Percentiles rank a stretch among this genome's conserved stretches.
phyloP scores from a whole-genome alignment of 1,139 yeast species.

The Saccharomyces hybrid region DNA sequence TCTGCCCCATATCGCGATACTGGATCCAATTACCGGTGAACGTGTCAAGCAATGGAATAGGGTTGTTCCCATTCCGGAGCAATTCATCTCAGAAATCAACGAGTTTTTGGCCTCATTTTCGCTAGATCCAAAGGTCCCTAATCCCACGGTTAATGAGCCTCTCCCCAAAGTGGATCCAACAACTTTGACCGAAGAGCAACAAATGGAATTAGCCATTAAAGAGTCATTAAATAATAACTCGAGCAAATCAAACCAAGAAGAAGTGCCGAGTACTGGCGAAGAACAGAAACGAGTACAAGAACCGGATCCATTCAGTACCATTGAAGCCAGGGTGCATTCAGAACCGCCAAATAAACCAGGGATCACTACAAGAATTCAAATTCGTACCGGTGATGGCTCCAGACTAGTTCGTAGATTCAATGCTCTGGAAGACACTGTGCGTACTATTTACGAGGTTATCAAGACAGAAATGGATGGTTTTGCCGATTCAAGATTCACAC shows the following conservation, averaged over 20 bases:
- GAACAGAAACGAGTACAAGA: constrained; percentile 21
- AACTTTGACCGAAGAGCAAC: constrained; percentile 74
- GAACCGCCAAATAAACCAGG: constrained; percentile 55
- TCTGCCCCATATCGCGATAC: constrained; percentile 82
- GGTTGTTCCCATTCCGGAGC: constrained; percentile 49
- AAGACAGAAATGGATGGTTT: constrained; percentile 44
- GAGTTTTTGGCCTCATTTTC: constrained; percentile 58
- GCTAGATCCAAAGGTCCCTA: constrained; percentile 53
- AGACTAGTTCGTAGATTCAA: constrained; percentile 70
- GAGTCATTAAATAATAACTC: constrained; percentile 43
- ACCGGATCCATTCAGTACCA: constrained; percentile 27
- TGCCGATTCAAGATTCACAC: constrained; percentile 45
- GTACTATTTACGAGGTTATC: constrained; percentile 51
- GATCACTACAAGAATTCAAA: constrained; percentile 69
- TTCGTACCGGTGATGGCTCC: constrained; percentile 80
- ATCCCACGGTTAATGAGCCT: constrained; percentile 51
- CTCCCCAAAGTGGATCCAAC: constrained; percentile 46
- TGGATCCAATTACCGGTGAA: constrained; percentile 96
- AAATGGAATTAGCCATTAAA: constrained; percentile 66
- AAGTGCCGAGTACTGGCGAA: constrained; percentile 11
- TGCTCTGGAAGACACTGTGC: constrained; percentile 45
- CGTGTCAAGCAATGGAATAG: constrained; percentile 63
- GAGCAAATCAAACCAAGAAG: constrained; percentile 8
- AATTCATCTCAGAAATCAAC: constrained; percentile 55
- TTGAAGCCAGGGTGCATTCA: constrained; percentile 40